Evolutionary conservation across 2,329 filamentous ascomycete species (phyloP).

Genomic region (Ceratocystis variospora): DNA sequence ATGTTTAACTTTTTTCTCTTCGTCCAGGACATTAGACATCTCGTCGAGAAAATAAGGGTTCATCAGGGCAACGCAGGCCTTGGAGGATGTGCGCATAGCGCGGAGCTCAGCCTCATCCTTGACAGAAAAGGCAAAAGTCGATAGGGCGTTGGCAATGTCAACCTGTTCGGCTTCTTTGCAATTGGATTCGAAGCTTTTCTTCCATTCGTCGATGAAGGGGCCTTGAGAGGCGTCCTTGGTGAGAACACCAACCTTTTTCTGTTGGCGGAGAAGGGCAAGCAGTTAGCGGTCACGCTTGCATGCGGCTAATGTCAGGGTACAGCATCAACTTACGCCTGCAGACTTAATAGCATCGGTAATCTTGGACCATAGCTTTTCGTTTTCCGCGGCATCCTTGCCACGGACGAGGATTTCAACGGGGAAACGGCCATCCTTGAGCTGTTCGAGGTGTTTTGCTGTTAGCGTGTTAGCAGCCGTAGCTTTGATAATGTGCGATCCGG

Average conservation of each 20-base stretch:
- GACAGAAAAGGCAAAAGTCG: slow-evolving; percentile 68
- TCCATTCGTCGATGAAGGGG: slow-evolving; percentile 94
- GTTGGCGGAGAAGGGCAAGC: slow-evolving; percentile 16
- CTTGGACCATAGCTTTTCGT: slow-evolving; percentile 77
- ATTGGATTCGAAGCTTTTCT: slow-evolving; percentile 61
- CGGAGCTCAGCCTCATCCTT: slow-evolving; percentile 93
- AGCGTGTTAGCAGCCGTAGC: background rate
- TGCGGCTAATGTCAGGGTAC: background rate
- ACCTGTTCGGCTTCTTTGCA: slow-evolving; percentile 80
- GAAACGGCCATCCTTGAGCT: slow-evolving; percentile 80
- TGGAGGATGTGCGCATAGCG: slow-evolving; percentile 84
- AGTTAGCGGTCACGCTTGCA: background rate
- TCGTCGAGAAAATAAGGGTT: slow-evolving; percentile 95
- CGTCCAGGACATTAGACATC: slow-evolving; percentile 90
- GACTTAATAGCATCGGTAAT: slow-evolving; percentile 76
- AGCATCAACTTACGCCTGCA: slow-evolving; percentile 52
- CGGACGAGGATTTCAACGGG: slow-evolving; percentile 84
- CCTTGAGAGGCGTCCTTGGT: slow-evolving; percentile 73
- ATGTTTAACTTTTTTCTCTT: slow-evolving; percentile 95
- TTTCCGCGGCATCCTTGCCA: slow-evolving; percentile 81
- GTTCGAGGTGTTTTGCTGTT: slow-evolving; percentile 79
- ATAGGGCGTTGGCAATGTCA: slow-evolving; percentile 71
- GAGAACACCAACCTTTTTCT: slow-evolving; percentile 83
- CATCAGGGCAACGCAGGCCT: slow-evolving; percentile 88
- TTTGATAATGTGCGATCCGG: background rate